These are phyloP conservation scores for Euryodendron excelsum DNA, from an alignment of 148 eudicot species.

Conservation along the genomic window DNA sequence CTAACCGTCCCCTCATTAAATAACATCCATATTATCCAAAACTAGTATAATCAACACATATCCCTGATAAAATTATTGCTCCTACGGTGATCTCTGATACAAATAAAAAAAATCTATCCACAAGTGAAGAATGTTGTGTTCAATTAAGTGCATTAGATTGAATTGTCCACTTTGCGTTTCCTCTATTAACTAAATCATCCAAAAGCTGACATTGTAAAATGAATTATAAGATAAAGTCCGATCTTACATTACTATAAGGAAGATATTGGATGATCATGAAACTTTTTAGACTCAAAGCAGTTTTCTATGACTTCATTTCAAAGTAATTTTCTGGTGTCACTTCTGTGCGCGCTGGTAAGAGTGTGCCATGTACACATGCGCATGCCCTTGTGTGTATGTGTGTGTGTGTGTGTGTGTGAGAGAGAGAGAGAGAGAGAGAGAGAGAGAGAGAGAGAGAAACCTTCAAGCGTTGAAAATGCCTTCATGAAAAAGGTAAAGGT, in stretches of 20 bases:
- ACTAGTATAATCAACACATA: background rate
- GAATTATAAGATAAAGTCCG: background rate
- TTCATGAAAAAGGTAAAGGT: constrained; percentile 86
- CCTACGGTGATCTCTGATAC: background rate
- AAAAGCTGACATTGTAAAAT: background rate
- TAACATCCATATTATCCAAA: background rate
- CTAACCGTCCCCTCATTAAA: no score
- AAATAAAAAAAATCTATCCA: background rate
- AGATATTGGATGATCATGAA: background rate
- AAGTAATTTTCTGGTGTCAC: background rate
- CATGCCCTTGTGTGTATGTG: no score
- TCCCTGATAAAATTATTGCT: background rate
- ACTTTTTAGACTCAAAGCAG: background rate
- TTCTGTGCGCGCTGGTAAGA: background rate
- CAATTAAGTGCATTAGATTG: background rate
- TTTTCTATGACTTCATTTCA: no score
- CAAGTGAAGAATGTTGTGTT: background rate
- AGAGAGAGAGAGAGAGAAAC: no score
- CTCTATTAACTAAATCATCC: background rate
- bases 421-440: constrained; percentile 22
- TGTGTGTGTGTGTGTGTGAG: background rate
- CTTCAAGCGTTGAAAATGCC: constrained; percentile 99
- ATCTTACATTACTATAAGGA: background rate
- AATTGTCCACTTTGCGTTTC: background rate
- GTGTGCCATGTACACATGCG: no score